Conservation (phyloP, 306 rosid species). For the Cucurbita moschata region DNA sequence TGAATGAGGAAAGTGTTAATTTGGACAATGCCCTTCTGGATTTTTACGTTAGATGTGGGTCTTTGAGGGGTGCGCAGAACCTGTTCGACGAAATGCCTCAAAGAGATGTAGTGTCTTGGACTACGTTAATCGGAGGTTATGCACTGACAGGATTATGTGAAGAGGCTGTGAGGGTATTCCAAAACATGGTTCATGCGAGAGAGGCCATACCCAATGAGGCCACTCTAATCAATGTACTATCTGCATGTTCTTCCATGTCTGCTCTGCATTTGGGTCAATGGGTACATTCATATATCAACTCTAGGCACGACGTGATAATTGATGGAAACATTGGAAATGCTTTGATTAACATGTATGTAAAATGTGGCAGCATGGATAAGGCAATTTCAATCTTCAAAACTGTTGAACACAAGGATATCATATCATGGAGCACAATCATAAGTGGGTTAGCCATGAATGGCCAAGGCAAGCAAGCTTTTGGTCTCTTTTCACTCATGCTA, state of each 20-base stretch:
- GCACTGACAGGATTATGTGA: conserved; percentile 39
- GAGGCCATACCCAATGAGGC: conserved; percentile 56
- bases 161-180: conserved; percentile 49
- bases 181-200: conserved; percentile 25
- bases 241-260: conserved; percentile 50
- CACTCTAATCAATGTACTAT: conserved; percentile 40
- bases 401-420: conserved; percentile 34
- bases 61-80: conserved; percentile 26
- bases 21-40: conserved; percentile 42
- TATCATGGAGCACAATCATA: conserved; percentile 60
- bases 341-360: conserved; percentile 63
- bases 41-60: conserved; percentile 44
- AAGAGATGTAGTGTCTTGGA: conserved; percentile 69
- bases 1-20: conserved; percentile 16
- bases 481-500: conserved; percentile 54
- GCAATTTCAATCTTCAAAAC: conserved; percentile 32
- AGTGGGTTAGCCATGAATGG: conserved; percentile 73
- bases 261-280: conserved; percentile 61
- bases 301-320: conserved; percentile 20
- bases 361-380: conserved; percentile 37
- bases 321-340: conserved; percentile 55
- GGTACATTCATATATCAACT: conserved; percentile 45
- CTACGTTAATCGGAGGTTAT: conserved; percentile 57
- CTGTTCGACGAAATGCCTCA: conserved; percentile 38
- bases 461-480: conserved; percentile 27